Percentiles rank a stretch among this genome's conserved stretches.
phyloP scores from a whole-genome alignment of 116 monocot genomes.

The Cymodocea nodosa region DNA sequence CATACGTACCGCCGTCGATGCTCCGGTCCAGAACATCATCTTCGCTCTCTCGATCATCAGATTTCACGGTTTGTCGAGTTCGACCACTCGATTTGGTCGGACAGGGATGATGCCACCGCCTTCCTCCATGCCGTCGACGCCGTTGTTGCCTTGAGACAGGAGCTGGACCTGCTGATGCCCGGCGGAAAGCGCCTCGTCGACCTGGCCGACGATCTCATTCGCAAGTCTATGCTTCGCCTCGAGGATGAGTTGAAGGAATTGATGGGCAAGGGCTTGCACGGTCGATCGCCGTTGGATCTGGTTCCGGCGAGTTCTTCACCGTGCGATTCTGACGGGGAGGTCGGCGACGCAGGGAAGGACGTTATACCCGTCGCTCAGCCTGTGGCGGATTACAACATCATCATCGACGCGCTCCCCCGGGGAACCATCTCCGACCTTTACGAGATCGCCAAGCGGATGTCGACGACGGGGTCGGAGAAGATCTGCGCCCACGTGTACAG shows the following conservation, averaged over 20 bases:
- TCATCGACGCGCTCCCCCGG: slow-evolving; percentile 79
- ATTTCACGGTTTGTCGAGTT: slow-evolving; percentile 38
- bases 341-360: slow-evolving; percentile 24
- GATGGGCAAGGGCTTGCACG: slow-evolving; percentile 21
- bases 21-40: slow-evolving; percentile 7
- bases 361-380: slow-evolving; percentile 58
- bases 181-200: slow-evolving; percentile 18
- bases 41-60: slow-evolving; percentile 46
- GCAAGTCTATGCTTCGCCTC: slow-evolving; percentile 55
- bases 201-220: slow-evolving; percentile 52
- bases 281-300: neutral
- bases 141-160: slow-evolving; percentile 32
- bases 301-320: slow-evolving; percentile 6
- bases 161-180: slow-evolving; percentile 10
- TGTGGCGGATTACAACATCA: slow-evolving; percentile 52
- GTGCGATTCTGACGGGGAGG: slow-evolving; percentile 17
- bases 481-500: slow-evolving; percentile 51
- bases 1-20: too few species aligned
- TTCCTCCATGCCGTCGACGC: slow-evolving; percentile 69
- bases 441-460: slow-evolving; percentile 61
- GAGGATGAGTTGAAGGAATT: slow-evolving; percentile 73
- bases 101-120: slow-evolving; percentile 30
- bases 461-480: slow-evolving; percentile 47
- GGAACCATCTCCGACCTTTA: slow-evolving; percentile 70
- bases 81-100: slow-evolving; percentile 66